phyloP scores from a whole-genome alignment of 129 eudicot genomes.

The Tagetes erecta region DNA sequence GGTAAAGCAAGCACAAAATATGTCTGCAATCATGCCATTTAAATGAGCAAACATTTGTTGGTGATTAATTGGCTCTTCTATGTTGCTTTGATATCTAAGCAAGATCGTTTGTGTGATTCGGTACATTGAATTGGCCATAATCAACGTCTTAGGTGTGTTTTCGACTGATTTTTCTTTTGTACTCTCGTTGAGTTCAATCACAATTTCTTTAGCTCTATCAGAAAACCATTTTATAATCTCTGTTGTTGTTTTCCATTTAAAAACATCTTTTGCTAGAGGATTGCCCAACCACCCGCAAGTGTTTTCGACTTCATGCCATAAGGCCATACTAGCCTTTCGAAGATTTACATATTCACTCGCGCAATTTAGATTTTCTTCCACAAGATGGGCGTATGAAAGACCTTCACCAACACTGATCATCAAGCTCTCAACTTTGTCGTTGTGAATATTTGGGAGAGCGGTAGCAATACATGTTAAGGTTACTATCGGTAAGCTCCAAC shows the following conservation, averaged over 20 bases:
- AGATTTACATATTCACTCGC: neutral
- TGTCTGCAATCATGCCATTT: conserved; percentile 29
- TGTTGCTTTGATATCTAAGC: neutral
- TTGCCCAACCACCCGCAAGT: conserved; percentile 29
- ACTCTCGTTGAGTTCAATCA: neutral
- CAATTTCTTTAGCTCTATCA: conserved; percentile 18
- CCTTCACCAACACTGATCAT: conserved; percentile 26
- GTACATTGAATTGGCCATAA: conserved; percentile 47
- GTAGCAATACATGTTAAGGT: conserved; percentile 30
- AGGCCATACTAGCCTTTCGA: conserved; percentile 8
- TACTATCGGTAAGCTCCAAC: conserved; percentile 31
- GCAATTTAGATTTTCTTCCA: conserved; percentile 33
- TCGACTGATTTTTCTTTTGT: no score
- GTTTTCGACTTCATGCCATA: conserved; percentile 40
- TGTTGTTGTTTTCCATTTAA: conserved; percentile 14
- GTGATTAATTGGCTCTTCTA: neutral
- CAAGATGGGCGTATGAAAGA: conserved; percentile 10
- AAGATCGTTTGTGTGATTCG: conserved; percentile 33
- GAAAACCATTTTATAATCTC: conserved; percentile 30
- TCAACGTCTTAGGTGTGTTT: neutral
- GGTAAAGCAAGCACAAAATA: conserved; percentile 29
- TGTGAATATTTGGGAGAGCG: conserved; percentile 4
- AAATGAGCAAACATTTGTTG: neutral
- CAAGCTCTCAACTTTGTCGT: neutral
- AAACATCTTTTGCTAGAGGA: conserved; percentile 4